These are phyloP conservation scores for Sextonia rubra DNA, from an alignment of 164 flowering plant species.

Conservation along the genomic window DNA sequence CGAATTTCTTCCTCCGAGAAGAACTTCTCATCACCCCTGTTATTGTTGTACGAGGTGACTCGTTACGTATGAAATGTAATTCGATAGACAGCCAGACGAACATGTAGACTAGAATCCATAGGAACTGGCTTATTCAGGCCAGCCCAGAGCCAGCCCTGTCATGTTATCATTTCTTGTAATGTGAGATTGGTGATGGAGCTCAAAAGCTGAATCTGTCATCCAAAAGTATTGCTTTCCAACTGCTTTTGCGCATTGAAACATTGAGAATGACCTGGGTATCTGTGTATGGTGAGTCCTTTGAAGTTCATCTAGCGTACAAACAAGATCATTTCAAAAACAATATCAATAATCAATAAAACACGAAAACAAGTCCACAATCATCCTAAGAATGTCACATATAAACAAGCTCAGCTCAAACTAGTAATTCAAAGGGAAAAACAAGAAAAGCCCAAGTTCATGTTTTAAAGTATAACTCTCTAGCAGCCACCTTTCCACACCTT, in stretches of 20 bases:
- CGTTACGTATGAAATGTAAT: slow-evolving; percentile 51
- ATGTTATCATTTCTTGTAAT: slow-evolving; percentile 32
- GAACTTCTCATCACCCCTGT: slow-evolving; percentile 51
- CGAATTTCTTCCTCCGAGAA: slow-evolving; percentile 88
- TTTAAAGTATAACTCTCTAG: too few species aligned
- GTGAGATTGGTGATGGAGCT: slow-evolving; percentile 36
- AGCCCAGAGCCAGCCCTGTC: slow-evolving; percentile 49
- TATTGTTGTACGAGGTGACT: slow-evolving; percentile 41
- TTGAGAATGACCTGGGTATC: slow-evolving; percentile 37
- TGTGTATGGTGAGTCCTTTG: too few species aligned
- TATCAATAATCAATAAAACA: too few species aligned
- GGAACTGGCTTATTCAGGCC: slow-evolving; percentile 38
- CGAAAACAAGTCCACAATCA: too few species aligned
- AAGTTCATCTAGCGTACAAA: too few species aligned
- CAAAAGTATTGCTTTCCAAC: slow-evolving; percentile 35
- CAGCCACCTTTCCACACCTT: too few species aligned
- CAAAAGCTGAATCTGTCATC: slow-evolving; percentile 37
- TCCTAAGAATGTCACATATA: too few species aligned
- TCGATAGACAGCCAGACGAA: slow-evolving; percentile 31
- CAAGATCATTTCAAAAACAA: too few species aligned
- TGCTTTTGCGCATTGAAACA: slow-evolving; percentile 29
- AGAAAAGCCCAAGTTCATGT: too few species aligned
- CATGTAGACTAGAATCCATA: slow-evolving; percentile 43
- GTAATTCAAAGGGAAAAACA: too few species aligned
- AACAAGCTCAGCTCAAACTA: too few species aligned